Conservation (phyloP, 1,284 basidiomycete genomes). For the Sanghuangporus sanghuang region DNA sequence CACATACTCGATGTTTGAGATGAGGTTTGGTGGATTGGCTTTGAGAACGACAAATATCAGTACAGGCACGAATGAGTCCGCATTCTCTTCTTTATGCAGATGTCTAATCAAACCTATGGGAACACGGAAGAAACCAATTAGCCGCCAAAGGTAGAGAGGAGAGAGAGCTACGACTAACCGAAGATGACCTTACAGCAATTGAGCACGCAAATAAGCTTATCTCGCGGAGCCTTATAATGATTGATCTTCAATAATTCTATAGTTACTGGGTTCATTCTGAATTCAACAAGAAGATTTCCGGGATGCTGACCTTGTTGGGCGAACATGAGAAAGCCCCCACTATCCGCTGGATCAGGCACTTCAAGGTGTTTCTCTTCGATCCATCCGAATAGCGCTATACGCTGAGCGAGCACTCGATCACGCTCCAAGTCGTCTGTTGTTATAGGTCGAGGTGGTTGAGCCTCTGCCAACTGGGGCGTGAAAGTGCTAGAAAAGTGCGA, state of each 20-base stretch:
- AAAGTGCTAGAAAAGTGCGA: conserved; percentile 62
- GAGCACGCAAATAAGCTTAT: conserved; percentile 96
- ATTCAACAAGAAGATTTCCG: neutral
- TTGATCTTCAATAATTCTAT: conserved; percentile 93
- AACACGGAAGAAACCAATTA: neutral
- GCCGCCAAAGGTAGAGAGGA: conserved; percentile 8
- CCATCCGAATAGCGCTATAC: conserved; percentile 92
- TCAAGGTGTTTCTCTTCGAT: conserved; percentile 87
- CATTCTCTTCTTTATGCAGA: conserved; percentile 70
- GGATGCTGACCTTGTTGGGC: conserved; percentile 75
- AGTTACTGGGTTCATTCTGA: neutral
- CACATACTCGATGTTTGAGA: conserved; percentile 91
- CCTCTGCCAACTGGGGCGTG: conserved; percentile 69
- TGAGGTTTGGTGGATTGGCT: conserved; percentile 87
- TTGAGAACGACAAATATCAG: conserved; percentile 93
- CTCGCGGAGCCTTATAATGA: conserved; percentile 96
- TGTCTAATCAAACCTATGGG: conserved; percentile 82
- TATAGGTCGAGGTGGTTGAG: conserved; percentile 69
- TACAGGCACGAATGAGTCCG: conserved; percentile 93
- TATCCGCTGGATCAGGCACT: conserved; percentile 62
- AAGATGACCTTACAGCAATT: conserved; percentile 99
- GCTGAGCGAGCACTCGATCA: conserved; percentile 85
- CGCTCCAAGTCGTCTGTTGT: conserved; percentile 95
- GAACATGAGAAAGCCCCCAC: conserved; percentile 87
- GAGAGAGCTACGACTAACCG: conserved; percentile 47